phyloP scores from a whole-genome alignment of 768 basidiomycete species.

The Bullera alba region DNA sequence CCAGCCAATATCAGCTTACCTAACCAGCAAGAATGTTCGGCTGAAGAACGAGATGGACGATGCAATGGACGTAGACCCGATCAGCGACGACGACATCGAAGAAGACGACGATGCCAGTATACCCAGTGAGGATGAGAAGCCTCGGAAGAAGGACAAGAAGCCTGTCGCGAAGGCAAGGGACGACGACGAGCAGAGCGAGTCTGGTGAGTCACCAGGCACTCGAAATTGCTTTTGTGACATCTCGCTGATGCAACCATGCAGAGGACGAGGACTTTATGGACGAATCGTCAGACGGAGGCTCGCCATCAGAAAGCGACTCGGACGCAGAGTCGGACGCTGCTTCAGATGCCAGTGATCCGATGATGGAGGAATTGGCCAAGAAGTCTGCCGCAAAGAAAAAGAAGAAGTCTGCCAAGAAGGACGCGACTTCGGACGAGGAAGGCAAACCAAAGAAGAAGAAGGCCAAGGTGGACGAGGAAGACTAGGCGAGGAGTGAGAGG shows the following conservation, averaged over 20 bases:
- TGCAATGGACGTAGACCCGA: constrained; percentile 50
- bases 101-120: constrained; percentile 48
- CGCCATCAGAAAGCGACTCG: constrained; percentile 66
- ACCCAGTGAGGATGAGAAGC: constrained; percentile 60
- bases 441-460: constrained; percentile 40
- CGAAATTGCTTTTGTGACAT: constrained; percentile 5
- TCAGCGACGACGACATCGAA: constrained; percentile 56
- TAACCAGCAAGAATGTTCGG: constrained; percentile 83
- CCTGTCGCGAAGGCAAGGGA: constrained; percentile 49
- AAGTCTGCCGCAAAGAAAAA: constrained; percentile 41
- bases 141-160: constrained; percentile 60
- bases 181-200: constrained; percentile 50
- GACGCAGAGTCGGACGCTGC: constrained; percentile 53
- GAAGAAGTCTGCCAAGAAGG: constrained; percentile 8
- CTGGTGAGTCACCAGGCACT: constrained; percentile 15
- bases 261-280: constrained; percentile 88
- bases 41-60: constrained; percentile 96
- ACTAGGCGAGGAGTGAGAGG: background rate
- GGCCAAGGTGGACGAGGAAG: constrained; percentile 15
- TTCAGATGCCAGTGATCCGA: constrained; percentile 35
- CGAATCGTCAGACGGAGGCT: constrained; percentile 77
- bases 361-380: constrained; percentile 36
- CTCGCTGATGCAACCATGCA: constrained; percentile 6
- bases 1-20: constrained; percentile 71
- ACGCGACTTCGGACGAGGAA: constrained; percentile 18